These are phyloP conservation scores for Calocera viscosa DNA, from an alignment of 768 basidiomycete species.

Conservation along the genomic window DNA sequence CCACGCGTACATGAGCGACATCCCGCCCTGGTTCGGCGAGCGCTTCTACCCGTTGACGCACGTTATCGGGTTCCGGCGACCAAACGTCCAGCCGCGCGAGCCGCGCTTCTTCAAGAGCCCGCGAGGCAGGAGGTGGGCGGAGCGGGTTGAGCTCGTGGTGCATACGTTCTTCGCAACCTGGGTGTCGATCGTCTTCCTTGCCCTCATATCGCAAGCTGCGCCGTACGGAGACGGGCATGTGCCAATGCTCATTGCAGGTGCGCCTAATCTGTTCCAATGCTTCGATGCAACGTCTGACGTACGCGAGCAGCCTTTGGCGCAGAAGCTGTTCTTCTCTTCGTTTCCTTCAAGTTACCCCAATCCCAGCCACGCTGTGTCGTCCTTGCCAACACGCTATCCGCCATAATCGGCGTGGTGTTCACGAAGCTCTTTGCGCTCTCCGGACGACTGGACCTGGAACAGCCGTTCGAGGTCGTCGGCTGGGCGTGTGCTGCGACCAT, in stretches of 20 bases:
- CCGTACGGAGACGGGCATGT: neutral
- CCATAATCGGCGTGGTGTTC: neutral
- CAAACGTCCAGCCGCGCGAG: neutral
- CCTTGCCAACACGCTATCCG: neutral
- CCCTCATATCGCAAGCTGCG: neutral
- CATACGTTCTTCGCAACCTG: neutral
- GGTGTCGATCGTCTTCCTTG: neutral
- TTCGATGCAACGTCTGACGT: neutral
- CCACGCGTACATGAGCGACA: neutral
- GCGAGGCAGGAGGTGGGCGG: neutral
- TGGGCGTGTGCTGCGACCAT: neutral
- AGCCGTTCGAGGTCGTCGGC: neutral
- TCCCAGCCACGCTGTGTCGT: neutral
- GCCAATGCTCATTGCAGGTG: neutral
- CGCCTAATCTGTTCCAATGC: neutral
- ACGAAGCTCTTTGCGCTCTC: neutral
- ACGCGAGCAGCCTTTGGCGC: neutral
- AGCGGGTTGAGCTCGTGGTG: neutral
- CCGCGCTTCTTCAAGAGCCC: neutral
- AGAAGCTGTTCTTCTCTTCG: neutral
- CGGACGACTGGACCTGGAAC: neutral
- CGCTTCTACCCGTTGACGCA: neutral
- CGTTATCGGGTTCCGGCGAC: neutral
- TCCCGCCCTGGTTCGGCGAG: neutral
- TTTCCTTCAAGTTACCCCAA: neutral